These are phyloP conservation scores for Cyamopsis tetragonoloba DNA, from an alignment of 306 rosid genomes.

Conservation along the genomic window DNA sequence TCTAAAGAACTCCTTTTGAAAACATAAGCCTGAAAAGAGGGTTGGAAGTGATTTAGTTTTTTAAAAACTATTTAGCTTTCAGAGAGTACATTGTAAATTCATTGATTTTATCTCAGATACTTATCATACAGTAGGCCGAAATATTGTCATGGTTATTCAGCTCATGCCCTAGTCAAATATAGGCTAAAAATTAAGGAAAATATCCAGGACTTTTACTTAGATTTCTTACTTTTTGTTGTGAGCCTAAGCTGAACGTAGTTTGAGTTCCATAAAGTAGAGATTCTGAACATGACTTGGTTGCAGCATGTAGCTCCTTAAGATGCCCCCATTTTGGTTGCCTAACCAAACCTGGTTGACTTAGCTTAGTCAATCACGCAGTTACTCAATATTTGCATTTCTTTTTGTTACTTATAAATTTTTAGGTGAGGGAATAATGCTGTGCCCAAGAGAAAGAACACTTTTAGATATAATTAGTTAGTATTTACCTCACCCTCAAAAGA, in stretches of 20 bases:
- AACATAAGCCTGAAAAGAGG: conserved; percentile 43
- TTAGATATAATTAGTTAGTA: too few species aligned
- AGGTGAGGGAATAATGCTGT: too few species aligned
- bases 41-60: conserved; percentile 2
- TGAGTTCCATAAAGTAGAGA: conserved; percentile 44
- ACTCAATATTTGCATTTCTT: background rate
- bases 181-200: background rate
- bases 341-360: conserved; percentile 44
- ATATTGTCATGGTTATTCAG: background rate
- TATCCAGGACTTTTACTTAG: background rate
- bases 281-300: conserved; percentile 50
- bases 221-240: conserved; percentile 33
- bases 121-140: background rate
- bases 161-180: background rate
- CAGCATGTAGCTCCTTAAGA: conserved; percentile 68
- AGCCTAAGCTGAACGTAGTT: conserved; percentile 26
- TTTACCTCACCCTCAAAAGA: too few species aligned
- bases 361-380: background rate
- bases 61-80: background rate
- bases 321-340: conserved; percentile 76
- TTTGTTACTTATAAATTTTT: too few species aligned
- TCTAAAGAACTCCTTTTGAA: conserved; percentile 28
- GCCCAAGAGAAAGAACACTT: too few species aligned
- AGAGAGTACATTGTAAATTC: background rate
- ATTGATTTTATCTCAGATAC: background rate